phyloP scores from a whole-genome alignment of 495 filamentous ascomycete species.

The Trichocladium uniseriatum region DNA sequence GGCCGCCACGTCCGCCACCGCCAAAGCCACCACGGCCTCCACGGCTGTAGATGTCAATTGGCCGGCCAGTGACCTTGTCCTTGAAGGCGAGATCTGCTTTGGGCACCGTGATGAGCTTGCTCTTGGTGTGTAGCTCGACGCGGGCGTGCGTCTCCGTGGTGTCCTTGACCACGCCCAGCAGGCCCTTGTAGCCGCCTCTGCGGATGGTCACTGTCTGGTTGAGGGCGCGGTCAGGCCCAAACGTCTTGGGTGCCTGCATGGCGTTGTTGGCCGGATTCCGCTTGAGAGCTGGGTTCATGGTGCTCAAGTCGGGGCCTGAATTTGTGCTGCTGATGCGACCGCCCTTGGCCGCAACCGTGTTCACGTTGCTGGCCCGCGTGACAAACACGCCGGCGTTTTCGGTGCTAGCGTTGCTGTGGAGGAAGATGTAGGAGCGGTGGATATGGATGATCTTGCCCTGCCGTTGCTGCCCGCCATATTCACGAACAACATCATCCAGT shows the following conservation, averaged over 20 bases:
- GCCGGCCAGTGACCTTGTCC: conserved; percentile 70
- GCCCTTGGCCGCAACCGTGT: conserved; percentile 84
- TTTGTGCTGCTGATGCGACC: conserved; percentile 56
- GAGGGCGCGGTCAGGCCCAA: conserved; percentile 77
- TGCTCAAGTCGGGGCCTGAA: conserved; percentile 62
- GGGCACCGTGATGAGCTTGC: conserved; percentile 71
- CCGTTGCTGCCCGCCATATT: conserved; percentile 74
- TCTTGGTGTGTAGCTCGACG: conserved; percentile 87
- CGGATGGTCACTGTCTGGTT: conserved; percentile 83
- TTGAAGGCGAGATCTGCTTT: conserved; percentile 71
- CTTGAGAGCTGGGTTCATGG: conserved; percentile 89
- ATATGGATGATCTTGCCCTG: conserved; percentile 87
- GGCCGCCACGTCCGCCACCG: conserved; percentile 21
- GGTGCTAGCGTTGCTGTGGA: conserved; percentile 70
- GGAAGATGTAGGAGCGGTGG: conserved; percentile 77
- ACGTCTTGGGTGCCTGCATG: conserved; percentile 72
- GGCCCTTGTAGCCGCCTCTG: conserved; percentile 79
- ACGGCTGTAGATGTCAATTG: conserved; percentile 57
- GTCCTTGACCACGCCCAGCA: conserved; percentile 92
- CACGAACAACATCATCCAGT: conserved; percentile 82
- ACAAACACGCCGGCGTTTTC: conserved; percentile 91
- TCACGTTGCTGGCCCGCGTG: conserved; percentile 72
- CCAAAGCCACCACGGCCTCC: conserved; percentile 35
- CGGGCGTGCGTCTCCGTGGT: conserved; percentile 74
- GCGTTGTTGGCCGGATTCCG: conserved; percentile 41